Conservation (phyloP, 2,329 filamentous ascomycete species). For the Ceratocystis huliohia region DNA sequence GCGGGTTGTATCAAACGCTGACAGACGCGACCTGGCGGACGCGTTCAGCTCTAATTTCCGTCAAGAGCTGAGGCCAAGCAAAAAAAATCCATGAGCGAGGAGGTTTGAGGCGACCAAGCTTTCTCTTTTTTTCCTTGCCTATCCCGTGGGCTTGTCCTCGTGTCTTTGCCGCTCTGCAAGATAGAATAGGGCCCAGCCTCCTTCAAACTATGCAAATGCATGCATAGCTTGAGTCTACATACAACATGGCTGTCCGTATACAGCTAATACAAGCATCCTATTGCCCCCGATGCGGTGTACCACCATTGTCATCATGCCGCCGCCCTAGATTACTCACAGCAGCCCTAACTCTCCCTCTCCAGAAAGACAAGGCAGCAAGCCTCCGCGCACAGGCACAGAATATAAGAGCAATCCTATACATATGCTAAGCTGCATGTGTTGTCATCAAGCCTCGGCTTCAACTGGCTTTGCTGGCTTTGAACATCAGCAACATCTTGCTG, state of each 20-base stretch:
- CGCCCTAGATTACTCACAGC: not conserved
- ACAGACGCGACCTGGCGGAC: not conserved
- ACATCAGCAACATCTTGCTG: not conserved
- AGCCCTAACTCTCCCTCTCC: not conserved
- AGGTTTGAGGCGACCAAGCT: not conserved
- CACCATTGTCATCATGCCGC: not conserved
- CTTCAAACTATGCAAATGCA: not conserved
- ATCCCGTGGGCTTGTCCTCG: not conserved
- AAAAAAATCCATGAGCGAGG: not conserved
- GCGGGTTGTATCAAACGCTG: not conserved
- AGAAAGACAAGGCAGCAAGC: not conserved
- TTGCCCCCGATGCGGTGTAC: not conserved
- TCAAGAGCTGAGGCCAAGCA: constrained; percentile 4
- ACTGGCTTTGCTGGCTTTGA: not conserved
- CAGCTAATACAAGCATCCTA: not conserved
- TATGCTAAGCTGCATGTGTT: not conserved
- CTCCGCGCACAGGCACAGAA: not conserved
- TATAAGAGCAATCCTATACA: not conserved
- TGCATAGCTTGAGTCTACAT: not conserved
- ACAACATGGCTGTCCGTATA: not conserved
- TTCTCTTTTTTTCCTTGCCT: not conserved
- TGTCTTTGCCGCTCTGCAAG: not conserved
- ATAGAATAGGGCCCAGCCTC: not conserved
- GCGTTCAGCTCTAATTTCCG: constrained; percentile 8
- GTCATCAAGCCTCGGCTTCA: not conserved